A percentile compares a stretch with the other conserved stretches of the same genome.
Conservation (phyloP, 768 basidiomycete genomes). For the Pholiota microspora region DNA sequence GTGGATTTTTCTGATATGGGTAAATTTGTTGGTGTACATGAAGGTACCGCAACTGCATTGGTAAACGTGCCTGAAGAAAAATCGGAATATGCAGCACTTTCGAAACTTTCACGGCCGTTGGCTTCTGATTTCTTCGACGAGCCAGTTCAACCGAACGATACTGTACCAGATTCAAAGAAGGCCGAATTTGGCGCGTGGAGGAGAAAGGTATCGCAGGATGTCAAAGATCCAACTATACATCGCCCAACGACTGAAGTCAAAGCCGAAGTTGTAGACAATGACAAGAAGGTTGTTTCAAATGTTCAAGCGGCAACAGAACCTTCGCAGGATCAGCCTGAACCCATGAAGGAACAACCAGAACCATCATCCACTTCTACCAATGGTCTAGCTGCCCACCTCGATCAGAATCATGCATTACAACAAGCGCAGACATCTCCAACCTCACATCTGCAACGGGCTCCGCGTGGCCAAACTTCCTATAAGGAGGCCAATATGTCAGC, state of each 20-base stretch:
- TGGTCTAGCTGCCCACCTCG: constrained; percentile 15
- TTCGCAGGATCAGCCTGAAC: neutral
- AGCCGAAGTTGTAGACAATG: constrained; percentile 14
- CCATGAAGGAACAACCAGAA: constrained; percentile 8
- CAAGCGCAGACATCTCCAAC: constrained; percentile 23
- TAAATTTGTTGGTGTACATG: constrained; percentile 54
- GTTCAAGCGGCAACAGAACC: neutral
- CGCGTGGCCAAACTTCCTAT: constrained; percentile 41
- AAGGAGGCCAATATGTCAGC: constrained; percentile 65
- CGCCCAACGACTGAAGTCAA: constrained; percentile 8
- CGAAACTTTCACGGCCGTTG: constrained; percentile 43
- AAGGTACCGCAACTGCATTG: constrained; percentile 17
- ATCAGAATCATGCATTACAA: constrained; percentile 20
- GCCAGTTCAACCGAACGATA: constrained; percentile 12
- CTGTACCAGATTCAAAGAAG: constrained; percentile 23
- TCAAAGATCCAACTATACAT: constrained; percentile 5
- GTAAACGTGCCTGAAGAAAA: constrained; percentile 20
- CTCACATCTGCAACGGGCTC: constrained; percentile 27
- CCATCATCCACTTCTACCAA: neutral
- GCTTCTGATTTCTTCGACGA: constrained; percentile 80
- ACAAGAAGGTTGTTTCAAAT: constrained; percentile 12
- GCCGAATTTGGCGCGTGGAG: constrained; percentile 45
- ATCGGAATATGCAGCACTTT: constrained; percentile 11
- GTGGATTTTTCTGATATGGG: constrained; percentile 79
- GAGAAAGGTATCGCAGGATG: constrained; percentile 29